A percentile compares a stretch with the other conserved stretches of the same genome.
Evolutionary conservation across 2,329 filamentous ascomycete genomes (phyloP).

Genomic region (Nannizziopsis arthrosporioides): DNA sequence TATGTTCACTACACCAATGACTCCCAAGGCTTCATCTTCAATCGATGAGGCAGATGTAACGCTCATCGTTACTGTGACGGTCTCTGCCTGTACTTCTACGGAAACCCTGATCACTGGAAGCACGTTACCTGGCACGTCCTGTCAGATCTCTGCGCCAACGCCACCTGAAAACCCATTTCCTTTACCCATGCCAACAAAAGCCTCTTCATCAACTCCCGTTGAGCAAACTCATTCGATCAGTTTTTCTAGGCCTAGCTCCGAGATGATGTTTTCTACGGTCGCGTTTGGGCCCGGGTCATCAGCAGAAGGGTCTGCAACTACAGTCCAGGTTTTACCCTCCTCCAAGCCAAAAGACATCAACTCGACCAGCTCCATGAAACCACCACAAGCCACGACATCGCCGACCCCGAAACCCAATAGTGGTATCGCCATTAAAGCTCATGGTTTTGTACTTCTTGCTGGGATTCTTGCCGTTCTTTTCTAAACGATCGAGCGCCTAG

Average conservation of each 20-base stretch:
- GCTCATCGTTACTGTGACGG: not conserved
- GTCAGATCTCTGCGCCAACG: not conserved
- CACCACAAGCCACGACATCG: not conserved
- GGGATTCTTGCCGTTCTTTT: slow-evolving; percentile 5
- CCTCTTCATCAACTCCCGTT: no score
- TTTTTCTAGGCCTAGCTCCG: no score
- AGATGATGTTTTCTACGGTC: no score
- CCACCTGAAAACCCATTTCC: no score
- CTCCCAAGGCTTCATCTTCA: not conserved
- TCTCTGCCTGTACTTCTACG: not conserved
- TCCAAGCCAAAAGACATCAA: not conserved
- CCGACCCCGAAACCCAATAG: not conserved
- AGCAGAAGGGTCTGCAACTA: not conserved
- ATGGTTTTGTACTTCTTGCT: slow-evolving; percentile 3
- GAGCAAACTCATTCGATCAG: no score
- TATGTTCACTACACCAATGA: not conserved
- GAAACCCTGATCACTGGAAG: not conserved
- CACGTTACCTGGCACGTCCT: not conserved
- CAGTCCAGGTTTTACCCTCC: not conserved
- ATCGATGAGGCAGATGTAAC: not conserved
- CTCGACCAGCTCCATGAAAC: not conserved
- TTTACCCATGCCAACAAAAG: no score
- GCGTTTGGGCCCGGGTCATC: no score
- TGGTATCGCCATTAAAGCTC: not conserved
- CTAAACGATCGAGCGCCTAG: not conserved